Evolutionary conservation across 2,329 filamentous ascomycete species (phyloP).

Genomic region (Cyanodermella asteris): DNA sequence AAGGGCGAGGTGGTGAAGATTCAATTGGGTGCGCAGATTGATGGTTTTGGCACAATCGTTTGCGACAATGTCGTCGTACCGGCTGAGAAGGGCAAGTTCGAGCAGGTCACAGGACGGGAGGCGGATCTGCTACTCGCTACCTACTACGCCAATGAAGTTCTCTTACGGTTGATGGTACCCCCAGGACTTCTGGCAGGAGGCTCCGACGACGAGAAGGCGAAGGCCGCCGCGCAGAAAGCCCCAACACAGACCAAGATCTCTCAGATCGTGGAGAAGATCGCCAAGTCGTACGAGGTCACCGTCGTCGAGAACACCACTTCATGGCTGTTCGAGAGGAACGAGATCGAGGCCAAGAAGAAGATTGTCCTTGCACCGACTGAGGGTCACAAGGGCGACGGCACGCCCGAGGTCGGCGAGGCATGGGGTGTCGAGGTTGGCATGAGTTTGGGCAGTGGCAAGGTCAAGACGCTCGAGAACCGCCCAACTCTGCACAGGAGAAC

Average conservation of each 20-base stretch:
- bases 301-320: constrained; percentile 95
- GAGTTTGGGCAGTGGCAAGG: constrained; percentile 76
- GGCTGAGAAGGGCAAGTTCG: constrained; percentile 35
- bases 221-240: constrained; percentile 61
- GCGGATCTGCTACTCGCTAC: constrained; percentile 82
- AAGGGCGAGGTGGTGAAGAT: constrained; percentile 83
- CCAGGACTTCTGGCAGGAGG: constrained; percentile 66
- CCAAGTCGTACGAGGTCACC: constrained; percentile 74
- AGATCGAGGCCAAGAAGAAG: constrained; percentile 97
- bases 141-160: constrained; percentile 85
- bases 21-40: constrained; percentile 95
- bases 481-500: constrained; percentile 87
- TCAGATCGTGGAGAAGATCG: constrained; percentile 70
- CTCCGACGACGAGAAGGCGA: constrained; percentile 87
- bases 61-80: constrained; percentile 74
- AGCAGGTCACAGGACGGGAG: constrained; percentile 48
- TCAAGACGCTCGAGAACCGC: constrained; percentile 74
- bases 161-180: constrained; percentile 75
- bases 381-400: constrained; percentile 73
- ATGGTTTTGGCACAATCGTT: constrained; percentile 89
- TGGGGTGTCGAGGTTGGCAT: constrained; percentile 97
- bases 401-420: constrained; percentile 73
- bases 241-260: constrained; percentile 76
- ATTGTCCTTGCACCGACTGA: constrained; percentile 78
- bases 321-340: constrained; percentile 89